Evolutionary conservation across 768 basidiomycete species (phyloP), one percentile per base, ranked within the genome.

Genomic region (Lentinus brumalis): DNA sequence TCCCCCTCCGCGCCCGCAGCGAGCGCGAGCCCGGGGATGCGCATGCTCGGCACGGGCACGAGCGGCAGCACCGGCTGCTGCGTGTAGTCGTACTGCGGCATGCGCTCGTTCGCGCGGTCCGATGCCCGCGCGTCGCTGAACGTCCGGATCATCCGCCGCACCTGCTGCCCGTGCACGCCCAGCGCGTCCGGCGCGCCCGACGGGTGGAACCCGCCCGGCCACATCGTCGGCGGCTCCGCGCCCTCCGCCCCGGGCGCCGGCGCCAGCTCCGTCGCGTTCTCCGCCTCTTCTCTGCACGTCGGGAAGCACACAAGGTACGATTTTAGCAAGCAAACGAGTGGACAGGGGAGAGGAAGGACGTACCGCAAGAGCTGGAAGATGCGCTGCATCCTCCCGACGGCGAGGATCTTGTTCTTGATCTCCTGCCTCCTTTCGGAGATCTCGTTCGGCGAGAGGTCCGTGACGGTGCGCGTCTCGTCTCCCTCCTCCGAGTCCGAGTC

Each of bases 371-470:
- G 80, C 56, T 92, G 87, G 80, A 96, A 96, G 49, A 97, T 88
- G 39, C 88, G 79, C 60, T 94, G 92, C 91, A 98, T 92, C 71
- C 86, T 81, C 30, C 95, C 96, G 59, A 98, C 93, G 0, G 92
- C 93, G 65, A 94, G 76, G 66, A 97, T 96, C 82, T 97, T 97
- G 74, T 87, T 93, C 81, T 91, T 94, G 78, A 98, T 96, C 67
- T 85, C 81, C 67, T 92, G 84, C 65, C 86, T 77, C 57, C 92
- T 79, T 66, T 79, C 78, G n/a, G 76, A 73, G 15, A 78, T 53
- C 38, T 86, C 85, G 16, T 73, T 72, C 11, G 79, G 42, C 11
- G 66, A 63, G 21, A 75, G 57, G 52, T 74, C 74, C 16, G 44
- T 65, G 31, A 51, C 62, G 32, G 63, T 67, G 4, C 64, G 56